Percentiles rank a stretch among this genome's conserved stretches.
These are phyloP conservation scores for Striga asiatica DNA, from an alignment of 257 asterid genomes.

Conservation along the genomic window DNA sequence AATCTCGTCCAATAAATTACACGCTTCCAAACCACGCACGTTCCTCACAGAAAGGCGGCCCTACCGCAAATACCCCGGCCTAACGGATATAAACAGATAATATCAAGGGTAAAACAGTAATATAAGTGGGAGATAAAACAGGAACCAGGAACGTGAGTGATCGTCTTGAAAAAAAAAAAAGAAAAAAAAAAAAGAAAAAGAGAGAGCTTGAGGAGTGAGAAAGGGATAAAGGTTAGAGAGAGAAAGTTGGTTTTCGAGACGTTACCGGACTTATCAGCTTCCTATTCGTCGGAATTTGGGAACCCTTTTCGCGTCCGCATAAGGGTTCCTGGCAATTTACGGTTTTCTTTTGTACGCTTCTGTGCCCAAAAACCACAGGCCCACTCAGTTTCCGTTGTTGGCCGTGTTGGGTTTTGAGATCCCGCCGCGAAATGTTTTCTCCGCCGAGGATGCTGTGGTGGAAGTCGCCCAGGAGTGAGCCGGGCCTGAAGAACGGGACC, in stretches of 20 bases:
- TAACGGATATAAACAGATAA: constrained; percentile 21
- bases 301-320: too few relatives aligned
- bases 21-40: too few relatives aligned
- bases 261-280: constrained; percentile 59
- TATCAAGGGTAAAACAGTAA: constrained; percentile 24
- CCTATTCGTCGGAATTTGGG: constrained; percentile 56
- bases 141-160: constrained; percentile 33
- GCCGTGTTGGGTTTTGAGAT: too few relatives aligned
- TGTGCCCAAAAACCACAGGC: too few relatives aligned
- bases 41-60: constrained; percentile 54
- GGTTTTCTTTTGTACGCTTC: constrained; percentile 28
- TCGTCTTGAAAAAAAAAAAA: constrained; percentile 33
- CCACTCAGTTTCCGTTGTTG: too few relatives aligned
- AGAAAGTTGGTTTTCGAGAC: constrained; percentile 40
- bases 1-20: constrained; percentile 25
- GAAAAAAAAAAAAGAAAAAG: constrained; percentile 27
- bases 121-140: constrained; percentile 8
- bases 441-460: constrained; percentile 72
- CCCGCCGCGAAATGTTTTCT: constrained; percentile 49
- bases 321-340: constrained; percentile 28
- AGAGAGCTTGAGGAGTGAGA: constrained; percentile 21
- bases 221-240: constrained; percentile 24
- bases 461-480: constrained; percentile 53
- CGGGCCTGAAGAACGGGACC: constrained; percentile 36
- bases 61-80: constrained; percentile 25